A percentile compares a stretch with the other conserved stretches of the same genome.
These are phyloP conservation scores for Anthoceros angustus DNA, from an alignment of 225 moss, liverwort and hornwort species.

Conservation along the genomic window DNA sequence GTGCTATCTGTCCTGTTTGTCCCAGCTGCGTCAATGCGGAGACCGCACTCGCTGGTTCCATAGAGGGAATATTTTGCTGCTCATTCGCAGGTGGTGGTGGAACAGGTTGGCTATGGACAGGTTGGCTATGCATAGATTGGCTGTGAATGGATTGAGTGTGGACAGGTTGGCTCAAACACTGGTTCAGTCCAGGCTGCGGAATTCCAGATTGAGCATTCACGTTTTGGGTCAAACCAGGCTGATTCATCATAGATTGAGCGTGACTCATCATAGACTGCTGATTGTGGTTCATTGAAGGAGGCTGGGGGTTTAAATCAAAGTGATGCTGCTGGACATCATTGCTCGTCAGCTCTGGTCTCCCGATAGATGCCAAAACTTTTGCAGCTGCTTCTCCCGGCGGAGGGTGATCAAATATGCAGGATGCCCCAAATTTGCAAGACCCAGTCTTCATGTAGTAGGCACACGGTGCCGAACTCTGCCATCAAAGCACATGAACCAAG, in stretches of 20 bases:
- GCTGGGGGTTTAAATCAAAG: neutral
- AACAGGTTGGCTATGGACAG: neutral
- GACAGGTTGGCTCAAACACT: neutral
- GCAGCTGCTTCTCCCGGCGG: constrained; percentile 81
- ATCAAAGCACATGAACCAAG: neutral
- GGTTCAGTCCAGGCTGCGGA: neutral
- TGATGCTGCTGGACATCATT: neutral
- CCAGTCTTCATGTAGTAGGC: constrained; percentile 98
- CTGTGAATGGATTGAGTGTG: neutral
- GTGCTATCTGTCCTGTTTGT: neutral
- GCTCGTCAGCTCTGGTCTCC: constrained; percentile 25
- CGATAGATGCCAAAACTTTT: constrained; percentile 54
- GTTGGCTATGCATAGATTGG: neutral
- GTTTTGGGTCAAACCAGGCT: neutral
- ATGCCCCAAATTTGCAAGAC: constrained; percentile 76
- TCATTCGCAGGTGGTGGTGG: neutral
- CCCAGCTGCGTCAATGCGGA: neutral
- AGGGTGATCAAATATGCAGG: constrained; percentile 91
- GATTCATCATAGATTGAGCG: neutral
- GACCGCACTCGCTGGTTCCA: neutral
- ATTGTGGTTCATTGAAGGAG: neutral
- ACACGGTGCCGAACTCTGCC: constrained; percentile 67
- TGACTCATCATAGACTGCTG: neutral
- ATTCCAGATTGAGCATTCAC: neutral
- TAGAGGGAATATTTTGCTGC: neutral